phyloP scores from a whole-genome alignment of 495 filamentous ascomycete genomes.

The Amniculicola lignicola region DNA sequence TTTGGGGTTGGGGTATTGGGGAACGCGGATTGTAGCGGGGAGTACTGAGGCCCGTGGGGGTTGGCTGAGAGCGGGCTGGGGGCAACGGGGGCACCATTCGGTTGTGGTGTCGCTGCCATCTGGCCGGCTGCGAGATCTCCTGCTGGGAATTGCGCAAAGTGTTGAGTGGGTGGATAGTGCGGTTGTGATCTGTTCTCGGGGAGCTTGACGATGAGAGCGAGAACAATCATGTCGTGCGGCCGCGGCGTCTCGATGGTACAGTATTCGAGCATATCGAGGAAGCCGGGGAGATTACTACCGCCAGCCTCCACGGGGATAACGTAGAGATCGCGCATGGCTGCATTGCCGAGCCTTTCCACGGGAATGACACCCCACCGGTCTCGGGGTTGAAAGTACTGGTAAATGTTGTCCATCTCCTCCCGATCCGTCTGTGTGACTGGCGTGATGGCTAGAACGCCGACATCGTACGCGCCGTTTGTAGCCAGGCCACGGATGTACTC shows the following conservation, averaged over 20 bases:
- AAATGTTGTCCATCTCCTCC: conserved; percentile 63
- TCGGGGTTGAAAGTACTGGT: conserved; percentile 74
- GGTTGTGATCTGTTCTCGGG: conserved; percentile 42
- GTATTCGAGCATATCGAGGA: conserved; percentile 72
- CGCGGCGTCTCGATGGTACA: conserved; percentile 63
- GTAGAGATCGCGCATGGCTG: conserved; percentile 42
- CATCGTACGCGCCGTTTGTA: conserved; percentile 69
- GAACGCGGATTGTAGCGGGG: conserved; percentile 11
- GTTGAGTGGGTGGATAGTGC: conserved; percentile 49
- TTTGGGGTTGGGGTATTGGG: background rate
- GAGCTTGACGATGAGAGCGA: conserved; percentile 68
- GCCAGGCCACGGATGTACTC: conserved; percentile 83
- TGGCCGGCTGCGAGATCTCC: conserved; percentile 6
- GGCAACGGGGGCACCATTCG: conserved; percentile 13
- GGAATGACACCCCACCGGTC: conserved; percentile 77
- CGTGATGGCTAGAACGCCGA: conserved; percentile 56
- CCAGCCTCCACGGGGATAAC: conserved; percentile 43
- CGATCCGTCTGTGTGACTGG: conserved; percentile 50
- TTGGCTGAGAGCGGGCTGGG: conserved; percentile 6
- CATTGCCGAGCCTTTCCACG: conserved; percentile 56
- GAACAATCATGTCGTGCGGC: conserved; percentile 67
- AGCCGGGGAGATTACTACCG: conserved; percentile 49
- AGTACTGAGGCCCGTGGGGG: conserved; percentile 20
- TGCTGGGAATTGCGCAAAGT: conserved; percentile 8
- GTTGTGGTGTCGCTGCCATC: background rate